A percentile compares a stretch with the other conserved stretches of the same genome.
Evolutionary conservation across 257 asterid species (phyloP).

Genomic region (Coffea canephora): DNA sequence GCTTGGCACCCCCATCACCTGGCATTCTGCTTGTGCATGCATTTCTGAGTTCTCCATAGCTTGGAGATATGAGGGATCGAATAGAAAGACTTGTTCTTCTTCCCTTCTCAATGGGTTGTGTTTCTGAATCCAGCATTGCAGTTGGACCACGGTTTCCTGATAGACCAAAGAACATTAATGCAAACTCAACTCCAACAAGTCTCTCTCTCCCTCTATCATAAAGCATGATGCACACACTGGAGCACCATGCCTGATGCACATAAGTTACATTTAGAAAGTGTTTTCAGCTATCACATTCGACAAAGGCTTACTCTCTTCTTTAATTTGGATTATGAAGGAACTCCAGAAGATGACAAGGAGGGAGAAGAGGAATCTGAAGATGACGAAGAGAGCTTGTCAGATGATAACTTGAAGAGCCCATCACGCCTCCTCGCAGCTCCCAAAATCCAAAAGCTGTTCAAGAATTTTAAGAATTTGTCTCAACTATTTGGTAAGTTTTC

Average conservation of each 20-base stretch:
- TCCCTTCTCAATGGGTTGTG: conserved; percentile 66
- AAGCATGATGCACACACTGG: not conserved
- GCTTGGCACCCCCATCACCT: conserved; percentile 9
- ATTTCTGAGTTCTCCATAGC: not conserved
- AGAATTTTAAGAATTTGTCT: conserved; percentile 72
- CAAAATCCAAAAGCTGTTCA: conserved; percentile 56
- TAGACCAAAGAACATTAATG: conserved; percentile 39
- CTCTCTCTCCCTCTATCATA: conserved; percentile 15
- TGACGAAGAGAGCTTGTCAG: conserved; percentile 37
- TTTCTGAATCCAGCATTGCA: conserved; percentile 73
- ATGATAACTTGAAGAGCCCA: conserved; percentile 50
- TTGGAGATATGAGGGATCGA: conserved; percentile 47
- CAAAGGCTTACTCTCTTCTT: conserved; percentile 20
- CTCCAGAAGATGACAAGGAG: conserved; percentile 27
- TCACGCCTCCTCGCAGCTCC: conserved; percentile 38
- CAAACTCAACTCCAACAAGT: conserved; percentile 52
- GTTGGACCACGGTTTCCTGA: conserved; percentile 46
- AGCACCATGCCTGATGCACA: not conserved
- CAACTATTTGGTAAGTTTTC: conserved; percentile 58
- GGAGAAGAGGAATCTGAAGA: conserved; percentile 36
- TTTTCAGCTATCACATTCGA: not conserved
- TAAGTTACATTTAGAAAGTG: not conserved
- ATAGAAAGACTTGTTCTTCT: conserved; percentile 60
- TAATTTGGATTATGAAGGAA: conserved; percentile 29
- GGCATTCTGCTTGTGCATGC: not conserved